A percentile compares a stretch with the other conserved stretches of the same genome.
Evolutionary conservation across 129 eudicot genomes (phyloP).

Genomic region (Flaveria brownii): DNA sequence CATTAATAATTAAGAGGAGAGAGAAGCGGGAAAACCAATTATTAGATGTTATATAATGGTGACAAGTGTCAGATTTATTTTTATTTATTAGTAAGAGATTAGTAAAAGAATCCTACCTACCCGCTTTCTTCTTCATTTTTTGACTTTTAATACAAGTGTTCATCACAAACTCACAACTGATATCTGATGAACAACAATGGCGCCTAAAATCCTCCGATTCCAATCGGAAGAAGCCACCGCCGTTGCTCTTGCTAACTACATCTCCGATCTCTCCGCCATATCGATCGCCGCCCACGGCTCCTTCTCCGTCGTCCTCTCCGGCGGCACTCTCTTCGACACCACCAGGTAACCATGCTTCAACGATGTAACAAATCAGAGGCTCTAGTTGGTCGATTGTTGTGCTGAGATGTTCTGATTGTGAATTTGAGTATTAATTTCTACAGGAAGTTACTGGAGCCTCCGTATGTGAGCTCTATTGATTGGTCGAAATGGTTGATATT

Average conservation of each 20-base stretch:
- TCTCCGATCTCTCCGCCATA: constrained; percentile 49
- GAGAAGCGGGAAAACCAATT: no score
- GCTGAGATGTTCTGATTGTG: background rate
- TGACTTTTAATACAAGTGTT: background rate
- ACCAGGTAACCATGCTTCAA: constrained; percentile 43
- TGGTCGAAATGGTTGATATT: constrained; percentile 72
- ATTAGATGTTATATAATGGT: no score
- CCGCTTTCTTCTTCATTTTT: background rate
- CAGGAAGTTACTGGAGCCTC: constrained; percentile 57
- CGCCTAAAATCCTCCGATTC: constrained; percentile 28
- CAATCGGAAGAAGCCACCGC: constrained; percentile 57
- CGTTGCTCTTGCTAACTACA: constrained; percentile 54
- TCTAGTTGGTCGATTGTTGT: background rate
- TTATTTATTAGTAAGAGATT: no score
- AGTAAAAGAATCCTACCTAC: background rate
- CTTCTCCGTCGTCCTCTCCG: constrained; percentile 76
- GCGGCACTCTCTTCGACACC: constrained; percentile 66
- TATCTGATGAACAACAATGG: constrained; percentile 13
- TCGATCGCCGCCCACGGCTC: constrained; percentile 50
- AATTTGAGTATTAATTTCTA: background rate
- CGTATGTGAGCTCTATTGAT: constrained; percentile 49
- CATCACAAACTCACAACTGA: background rate
- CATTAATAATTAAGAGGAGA: no score
- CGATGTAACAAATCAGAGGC: background rate
- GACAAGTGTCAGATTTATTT: no score